phyloP scores from a whole-genome alignment of 2,329 filamentous ascomycete genomes.

The Colletotrichum sp. region DNA sequence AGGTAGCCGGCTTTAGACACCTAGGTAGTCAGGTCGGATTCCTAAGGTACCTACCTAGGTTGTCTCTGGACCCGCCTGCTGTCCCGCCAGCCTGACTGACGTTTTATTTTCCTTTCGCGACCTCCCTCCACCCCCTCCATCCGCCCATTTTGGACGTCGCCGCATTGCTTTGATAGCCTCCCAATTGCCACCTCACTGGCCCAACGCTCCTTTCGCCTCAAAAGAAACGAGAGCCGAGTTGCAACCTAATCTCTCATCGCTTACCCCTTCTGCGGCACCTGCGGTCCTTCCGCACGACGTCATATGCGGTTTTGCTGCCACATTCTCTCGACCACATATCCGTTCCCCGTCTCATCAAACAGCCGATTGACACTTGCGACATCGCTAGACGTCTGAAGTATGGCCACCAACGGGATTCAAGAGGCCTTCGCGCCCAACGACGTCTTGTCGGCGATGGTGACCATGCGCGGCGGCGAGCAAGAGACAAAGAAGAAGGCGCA shows the following conservation, averaged over 20 bases:
- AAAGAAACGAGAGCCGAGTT: not conserved
- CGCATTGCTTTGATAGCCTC: slow-evolving; percentile 12
- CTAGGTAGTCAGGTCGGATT: not conserved
- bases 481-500: slow-evolving; percentile 89
- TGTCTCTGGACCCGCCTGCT: slow-evolving; percentile 9
- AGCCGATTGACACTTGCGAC: not conserved
- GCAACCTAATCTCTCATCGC: not conserved
- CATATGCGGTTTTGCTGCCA: slow-evolving; percentile 1
- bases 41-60: not conserved
- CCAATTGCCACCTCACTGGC: slow-evolving; percentile 5
- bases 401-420: slow-evolving; percentile 70
- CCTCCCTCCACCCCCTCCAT: slow-evolving; percentile 18
- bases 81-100: slow-evolving; percentile 21
- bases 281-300: slow-evolving; percentile 2
- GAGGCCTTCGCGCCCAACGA: slow-evolving; percentile 76
- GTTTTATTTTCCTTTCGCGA: slow-evolving; percentile 21
- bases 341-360: not conserved
- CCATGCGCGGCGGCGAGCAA: slow-evolving; percentile 86
- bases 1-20: not conserved
- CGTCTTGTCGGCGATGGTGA: slow-evolving; percentile 86
- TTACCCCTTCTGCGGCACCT: not conserved
- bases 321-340: not conserved
- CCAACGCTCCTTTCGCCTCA: slow-evolving; percentile 9
- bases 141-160: slow-evolving; percentile 11
- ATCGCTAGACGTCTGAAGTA: slow-evolving; percentile 40